A percentile compares a stretch with the other conserved stretches of the same genome.
Evolutionary conservation across 768 basidiomycete genomes (phyloP).

Genomic region (Fistulinella prunicolor): DNA sequence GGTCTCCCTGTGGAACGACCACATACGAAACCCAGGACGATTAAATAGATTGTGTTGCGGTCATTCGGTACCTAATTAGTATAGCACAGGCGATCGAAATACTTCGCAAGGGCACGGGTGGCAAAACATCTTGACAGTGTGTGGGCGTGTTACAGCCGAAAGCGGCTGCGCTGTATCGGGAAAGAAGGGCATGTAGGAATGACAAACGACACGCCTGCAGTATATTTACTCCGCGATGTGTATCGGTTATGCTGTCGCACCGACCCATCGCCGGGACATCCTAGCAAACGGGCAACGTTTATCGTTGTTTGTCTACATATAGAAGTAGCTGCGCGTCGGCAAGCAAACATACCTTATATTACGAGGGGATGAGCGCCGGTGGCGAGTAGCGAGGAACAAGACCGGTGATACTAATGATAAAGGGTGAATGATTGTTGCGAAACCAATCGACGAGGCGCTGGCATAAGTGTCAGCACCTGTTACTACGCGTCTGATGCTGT

Average conservation of each 20-base stretch:
- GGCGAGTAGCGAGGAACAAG: not conserved
- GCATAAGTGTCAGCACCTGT: not conserved
- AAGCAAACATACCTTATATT: not conserved
- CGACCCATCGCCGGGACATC: not conserved
- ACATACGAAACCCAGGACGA: not conserved
- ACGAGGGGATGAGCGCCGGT: no score
- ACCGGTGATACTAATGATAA: not conserved
- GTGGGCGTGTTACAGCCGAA: constrained; percentile 13
- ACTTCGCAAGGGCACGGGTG: not conserved
- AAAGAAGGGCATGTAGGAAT: not conserved
- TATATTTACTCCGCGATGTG: constrained; percentile 1
- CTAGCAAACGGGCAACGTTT: not conserved
- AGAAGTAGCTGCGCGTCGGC: not conserved
- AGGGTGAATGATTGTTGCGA: not conserved
- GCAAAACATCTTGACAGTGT: constrained; percentile 6
- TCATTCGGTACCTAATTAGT: constrained; percentile 4
- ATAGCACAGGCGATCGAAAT: constrained; percentile 7
- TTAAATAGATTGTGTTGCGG: constrained; percentile 20
- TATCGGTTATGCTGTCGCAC: not conserved
- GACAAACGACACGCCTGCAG: not conserved
- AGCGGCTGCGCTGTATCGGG: constrained; percentile 2
- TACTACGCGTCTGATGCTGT: constrained; percentile 5
- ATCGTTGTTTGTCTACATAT: constrained; percentile 5
- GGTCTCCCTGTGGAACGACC: not conserved
- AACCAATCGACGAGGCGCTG: not conserved